Percentiles rank a stretch among this genome's conserved stretches.
phyloP scores from a whole-genome alignment of 2,329 filamentous ascomycete species.

The Colletotrichum neosansevieriae region DNA sequence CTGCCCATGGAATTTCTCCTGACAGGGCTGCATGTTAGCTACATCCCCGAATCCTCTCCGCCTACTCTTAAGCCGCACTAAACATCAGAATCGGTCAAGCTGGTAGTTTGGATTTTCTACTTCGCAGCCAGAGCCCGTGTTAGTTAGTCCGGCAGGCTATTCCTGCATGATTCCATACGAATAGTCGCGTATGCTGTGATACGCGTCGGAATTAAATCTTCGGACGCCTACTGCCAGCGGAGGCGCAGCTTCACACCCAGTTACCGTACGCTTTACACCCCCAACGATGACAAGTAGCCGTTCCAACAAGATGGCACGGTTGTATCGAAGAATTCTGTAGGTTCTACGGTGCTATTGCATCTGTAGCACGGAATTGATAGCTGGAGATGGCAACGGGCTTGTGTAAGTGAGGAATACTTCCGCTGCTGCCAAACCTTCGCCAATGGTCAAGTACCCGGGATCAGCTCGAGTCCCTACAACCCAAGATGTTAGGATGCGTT shows the following conservation, averaged over 20 bases:
- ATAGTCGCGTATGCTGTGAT: slow-evolving; percentile 14
- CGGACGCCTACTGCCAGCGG: slow-evolving; percentile 8
- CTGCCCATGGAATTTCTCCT: slow-evolving; percentile 2
- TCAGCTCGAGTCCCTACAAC: slow-evolving; percentile 19
- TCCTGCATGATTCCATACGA: slow-evolving; percentile 19
- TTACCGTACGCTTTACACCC: neutral
- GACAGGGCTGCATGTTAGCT: neutral
- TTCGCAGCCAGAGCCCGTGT: slow-evolving; percentile 5
- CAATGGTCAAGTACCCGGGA: slow-evolving; percentile 16
- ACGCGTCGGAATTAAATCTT: slow-evolving; percentile 26
- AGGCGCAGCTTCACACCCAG: slow-evolving; percentile 9
- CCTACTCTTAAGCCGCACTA: neutral
- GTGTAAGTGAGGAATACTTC: slow-evolving; percentile 9
- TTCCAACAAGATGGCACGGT: neutral
- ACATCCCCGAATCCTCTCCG: neutral
- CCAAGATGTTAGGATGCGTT: slow-evolving; percentile 24
- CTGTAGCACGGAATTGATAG: neutral
- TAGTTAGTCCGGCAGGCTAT: neutral
- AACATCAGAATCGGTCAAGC: no score
- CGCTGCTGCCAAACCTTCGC: slow-evolving; percentile 14
- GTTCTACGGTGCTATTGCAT: neutral
- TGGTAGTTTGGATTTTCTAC: neutral
- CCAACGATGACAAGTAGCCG: neutral
- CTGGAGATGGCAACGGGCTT: neutral
- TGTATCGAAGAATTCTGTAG: slow-evolving; percentile 13